These are phyloP conservation scores for Immersiporthe knoxdaviesiana DNA, from an alignment of 2,329 filamentous ascomycete genomes.

Conservation along the genomic window DNA sequence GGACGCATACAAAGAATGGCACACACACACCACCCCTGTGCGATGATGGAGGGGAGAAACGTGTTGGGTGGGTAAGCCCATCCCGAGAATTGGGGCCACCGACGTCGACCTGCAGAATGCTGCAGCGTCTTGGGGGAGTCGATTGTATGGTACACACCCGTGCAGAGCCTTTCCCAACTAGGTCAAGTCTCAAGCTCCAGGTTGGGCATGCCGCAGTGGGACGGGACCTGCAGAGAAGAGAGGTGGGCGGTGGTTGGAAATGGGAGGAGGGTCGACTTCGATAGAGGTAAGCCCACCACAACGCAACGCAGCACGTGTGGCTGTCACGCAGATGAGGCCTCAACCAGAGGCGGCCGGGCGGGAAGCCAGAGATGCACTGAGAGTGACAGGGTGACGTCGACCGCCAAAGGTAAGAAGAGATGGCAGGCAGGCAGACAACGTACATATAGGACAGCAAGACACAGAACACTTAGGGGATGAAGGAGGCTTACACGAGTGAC, in stretches of 20 bases:
- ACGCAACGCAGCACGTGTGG: not conserved
- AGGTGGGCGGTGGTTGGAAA: not conserved
- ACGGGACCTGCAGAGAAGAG: not conserved
- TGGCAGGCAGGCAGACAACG: not conserved
- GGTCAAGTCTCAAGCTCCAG: slow-evolving; percentile 4
- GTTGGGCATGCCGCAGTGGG: not conserved
- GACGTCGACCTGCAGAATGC: slow-evolving; percentile 16
- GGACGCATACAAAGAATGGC: slow-evolving; percentile 3
- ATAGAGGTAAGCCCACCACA: not conserved
- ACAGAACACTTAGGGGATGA: not conserved
- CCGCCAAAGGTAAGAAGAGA: too few relatives aligned
- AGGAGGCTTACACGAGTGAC: not conserved
- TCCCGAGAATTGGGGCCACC: not conserved
- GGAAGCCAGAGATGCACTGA: not conserved
- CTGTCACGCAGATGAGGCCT: not conserved
- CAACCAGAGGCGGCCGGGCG: not conserved
- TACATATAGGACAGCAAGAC: not conserved
- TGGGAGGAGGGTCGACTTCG: not conserved
- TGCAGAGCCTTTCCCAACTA: slow-evolving; percentile 7
- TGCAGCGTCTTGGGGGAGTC: not conserved
- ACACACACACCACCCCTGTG: slow-evolving; percentile 10
- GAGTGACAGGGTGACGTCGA: not conserved
- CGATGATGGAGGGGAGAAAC: slow-evolving; percentile 10
- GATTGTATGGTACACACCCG: not conserved
- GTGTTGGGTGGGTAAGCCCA: slow-evolving; percentile 20